Evolutionary conservation across 2,329 filamentous ascomycete species (phyloP), one percentile per base, ranked within the genome.

Genomic region (Aspergillus versicolor): DNA sequence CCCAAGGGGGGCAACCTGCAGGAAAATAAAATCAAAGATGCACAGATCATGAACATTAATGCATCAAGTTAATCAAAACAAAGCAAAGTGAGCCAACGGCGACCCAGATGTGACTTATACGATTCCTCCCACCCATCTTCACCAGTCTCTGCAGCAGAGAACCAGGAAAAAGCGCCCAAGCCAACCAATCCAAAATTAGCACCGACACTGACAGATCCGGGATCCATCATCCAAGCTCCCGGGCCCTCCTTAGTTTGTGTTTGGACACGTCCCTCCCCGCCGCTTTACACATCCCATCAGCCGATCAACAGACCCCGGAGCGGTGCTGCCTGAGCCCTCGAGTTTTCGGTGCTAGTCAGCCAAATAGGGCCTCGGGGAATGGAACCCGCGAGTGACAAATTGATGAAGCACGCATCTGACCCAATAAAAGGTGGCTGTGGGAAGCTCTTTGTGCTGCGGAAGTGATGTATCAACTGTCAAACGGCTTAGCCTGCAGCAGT

Each of bases 381-480:
- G 11, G 27, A 37, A 38, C 50, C 27, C 6, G 30, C 30, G 19
- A 44, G 9, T 22, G 42, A 30, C 41, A 17, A 45, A 12, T 21
- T 15, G 38, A 21, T n/a, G 27, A 19, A n/a, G 15, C 43, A 15
- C 34, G 15, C 37, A 15, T 27, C 34, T 15, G 34, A 42, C 12
- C 37, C 48, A 50, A 42, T 50, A 15, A 30, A 7, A 42, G 0
- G 27, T 9, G 27, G 27, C 37, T 6, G 3, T 13, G 37, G 2
- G n/a, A 8, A 46, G 6, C 22, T 24, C 32, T 12, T 37, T 21
- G n/a, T 42, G 11, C 6, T 7, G 45, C 40, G 7, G 30, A 37
- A n/a, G 37, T 38, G 50, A 52, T 52, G 19, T 19, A 45, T 53
- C 51, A 47, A 19, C 42, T 53, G 51, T 53, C 51, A 53, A 53